Base-by-base conservation (phyloP, 202 grass and related monocot genomes). In the Carex sylvatica region DNA sequence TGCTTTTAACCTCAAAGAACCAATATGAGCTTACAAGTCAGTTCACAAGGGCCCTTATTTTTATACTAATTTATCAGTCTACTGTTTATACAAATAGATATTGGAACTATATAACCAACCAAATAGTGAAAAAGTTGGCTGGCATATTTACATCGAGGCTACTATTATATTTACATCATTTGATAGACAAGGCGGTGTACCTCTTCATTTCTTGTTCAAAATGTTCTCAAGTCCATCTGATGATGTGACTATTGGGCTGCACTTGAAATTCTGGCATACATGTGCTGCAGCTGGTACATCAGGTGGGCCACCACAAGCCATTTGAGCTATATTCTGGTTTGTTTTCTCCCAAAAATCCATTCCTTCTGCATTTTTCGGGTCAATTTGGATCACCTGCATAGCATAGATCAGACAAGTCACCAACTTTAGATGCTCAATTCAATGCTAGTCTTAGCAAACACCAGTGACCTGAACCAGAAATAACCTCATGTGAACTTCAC, bases 311-410 rank as follows among this genome's bases (percentile, higher is more conserved):
- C 84, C 70, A 46, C 60, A 70, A 36, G 88, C 88, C 86, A 96
- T 96, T 74, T 96, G 88, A 2, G 71, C 84, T 0, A 96, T 78
- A 46, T 89, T 92, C 0, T 75, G 75, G 8, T 91, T 96, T 68
- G 61, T 87, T 61, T 65, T 84, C 22, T 95, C 83, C 93, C 93
- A 95, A 82, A 95, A 95, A 56, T 58, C 88, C 79, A 95, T 92
- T 63, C 83, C 88, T 65, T 91, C 87, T 51, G 6, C 81, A 74
- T 95, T 76, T 67, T 26, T 67, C 0, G 42, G 84, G 26, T 95
- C 93, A 58, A 95, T 86, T 79, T 95, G 93, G 84, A 95, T 91
- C 61, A 95, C 88, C 93, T 95, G 69, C 78, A 90, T 47, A 19
- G 84, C 23, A 35, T 19, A 56, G 28, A 76, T 35, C 18, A 76